These are phyloP conservation scores for Ganoderma multipileum DNA, from an alignment of 1,284 basidiomycete genomes.

Conservation along the genomic window DNA sequence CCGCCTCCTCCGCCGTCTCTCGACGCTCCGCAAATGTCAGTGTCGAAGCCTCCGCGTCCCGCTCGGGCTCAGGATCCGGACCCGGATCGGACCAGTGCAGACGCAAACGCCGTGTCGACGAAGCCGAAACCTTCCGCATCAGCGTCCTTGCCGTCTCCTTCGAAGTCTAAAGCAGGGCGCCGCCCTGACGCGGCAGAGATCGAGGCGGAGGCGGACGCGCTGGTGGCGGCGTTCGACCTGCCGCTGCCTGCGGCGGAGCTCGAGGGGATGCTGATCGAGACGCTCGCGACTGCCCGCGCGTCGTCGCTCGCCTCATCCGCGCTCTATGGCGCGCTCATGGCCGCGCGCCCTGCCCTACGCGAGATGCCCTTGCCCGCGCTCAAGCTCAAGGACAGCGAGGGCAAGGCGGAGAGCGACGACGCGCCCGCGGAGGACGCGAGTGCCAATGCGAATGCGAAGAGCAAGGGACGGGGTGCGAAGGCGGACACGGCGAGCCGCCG, in stretches of 20 bases:
- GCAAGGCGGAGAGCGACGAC: slow-evolving; percentile 8
- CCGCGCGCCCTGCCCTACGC: slow-evolving; percentile 57
- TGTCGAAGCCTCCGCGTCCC: background rate
- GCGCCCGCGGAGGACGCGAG: slow-evolving; percentile 1
- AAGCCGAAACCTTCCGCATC: background rate
- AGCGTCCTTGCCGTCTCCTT: too few relatives aligned
- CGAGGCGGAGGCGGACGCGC: slow-evolving; percentile 2
- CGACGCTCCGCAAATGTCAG: background rate
- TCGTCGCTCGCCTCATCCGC: slow-evolving; percentile 65
- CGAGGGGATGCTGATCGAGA: slow-evolving; percentile 71
- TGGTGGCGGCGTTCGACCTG: slow-evolving; percentile 16
- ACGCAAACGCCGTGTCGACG: background rate
- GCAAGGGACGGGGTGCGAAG: slow-evolving; percentile 15
- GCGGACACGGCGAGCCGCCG: slow-evolving; percentile 30
- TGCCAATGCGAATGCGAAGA: background rate
- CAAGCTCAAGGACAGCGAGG: slow-evolving; percentile 32
- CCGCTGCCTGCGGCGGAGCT: slow-evolving; percentile 38
- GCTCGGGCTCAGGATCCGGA: background rate
- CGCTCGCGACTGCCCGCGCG: slow-evolving; percentile 74
- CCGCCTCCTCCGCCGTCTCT: background rate
- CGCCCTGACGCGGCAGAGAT: background rate
- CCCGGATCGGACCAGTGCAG: background rate
- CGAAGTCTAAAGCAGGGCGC: background rate
- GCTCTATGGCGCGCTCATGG: slow-evolving; percentile 58
- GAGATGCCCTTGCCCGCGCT: slow-evolving; percentile 24